Conservation (phyloP, 768 basidiomycete genomes). For the Mycena galopus region DNA sequence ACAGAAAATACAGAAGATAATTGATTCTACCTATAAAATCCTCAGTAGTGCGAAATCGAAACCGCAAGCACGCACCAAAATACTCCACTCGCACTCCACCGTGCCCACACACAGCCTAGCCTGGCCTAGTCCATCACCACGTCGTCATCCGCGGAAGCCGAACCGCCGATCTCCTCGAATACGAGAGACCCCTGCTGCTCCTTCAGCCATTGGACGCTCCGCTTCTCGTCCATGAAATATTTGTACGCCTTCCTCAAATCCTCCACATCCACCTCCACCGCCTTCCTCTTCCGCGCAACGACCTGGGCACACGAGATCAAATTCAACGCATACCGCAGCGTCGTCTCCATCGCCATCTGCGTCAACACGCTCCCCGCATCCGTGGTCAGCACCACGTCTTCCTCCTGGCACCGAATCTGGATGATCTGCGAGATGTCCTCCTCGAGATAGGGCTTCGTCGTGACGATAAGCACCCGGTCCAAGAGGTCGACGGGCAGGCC, state of each 20-base stretch:
- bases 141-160: constrained; percentile 44
- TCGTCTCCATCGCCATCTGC: constrained; percentile 90
- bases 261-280: constrained; percentile 83
- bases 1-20: constrained; percentile 21
- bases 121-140: constrained; percentile 48
- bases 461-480: constrained; percentile 96
- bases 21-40: constrained; percentile 16
- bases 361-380: constrained; percentile 87
- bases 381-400: constrained; percentile 86
- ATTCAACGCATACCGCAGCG: constrained; percentile 94
- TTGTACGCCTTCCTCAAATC: constrained; percentile 88
- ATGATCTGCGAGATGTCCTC: constrained; percentile 94
- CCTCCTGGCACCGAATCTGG: constrained; percentile 95
- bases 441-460: constrained; percentile 86
- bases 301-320: constrained; percentile 94
- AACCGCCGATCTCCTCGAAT: constrained; percentile 74
- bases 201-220: constrained; percentile 92
- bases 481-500: constrained; percentile 95
- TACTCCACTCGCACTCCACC: not conserved
- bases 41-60: constrained; percentile 10
- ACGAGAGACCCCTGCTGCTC: constrained; percentile 83
- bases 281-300: constrained; percentile 86
- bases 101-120: not conserved
- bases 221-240: constrained; percentile 94
- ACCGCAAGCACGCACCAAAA: constrained; percentile 3